Evolutionary conservation across 805 yeast species (phyloP).

Genomic region (Priceomyces carsonii): DNA sequence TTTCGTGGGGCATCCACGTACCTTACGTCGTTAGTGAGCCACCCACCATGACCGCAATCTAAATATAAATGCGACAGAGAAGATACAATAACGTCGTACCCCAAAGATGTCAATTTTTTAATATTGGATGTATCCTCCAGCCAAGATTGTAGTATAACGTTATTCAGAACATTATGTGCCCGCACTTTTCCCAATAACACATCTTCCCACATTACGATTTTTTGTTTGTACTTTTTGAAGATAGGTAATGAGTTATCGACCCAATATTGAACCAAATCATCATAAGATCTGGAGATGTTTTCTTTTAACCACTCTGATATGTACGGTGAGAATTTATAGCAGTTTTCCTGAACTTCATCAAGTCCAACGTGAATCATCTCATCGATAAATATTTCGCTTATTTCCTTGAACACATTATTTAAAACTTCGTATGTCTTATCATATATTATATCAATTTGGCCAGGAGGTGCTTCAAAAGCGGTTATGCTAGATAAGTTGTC

Average conservation of each 20-base stretch:
- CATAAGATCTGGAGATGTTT: conserved; percentile 20
- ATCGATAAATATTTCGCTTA: conserved; percentile 31
- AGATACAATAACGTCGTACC: conserved; percentile 42
- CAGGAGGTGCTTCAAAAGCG: conserved; percentile 43
- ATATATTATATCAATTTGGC: conserved; percentile 38
- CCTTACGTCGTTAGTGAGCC: conserved; percentile 35
- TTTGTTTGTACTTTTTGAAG: conserved; percentile 22
- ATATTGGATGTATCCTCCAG: conserved; percentile 17
- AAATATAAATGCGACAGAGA: conserved; percentile 32
- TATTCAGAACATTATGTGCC: conserved; percentile 28
- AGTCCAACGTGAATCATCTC: conserved; percentile 43
- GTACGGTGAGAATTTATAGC: conserved; percentile 31
- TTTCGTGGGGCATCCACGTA: conserved; percentile 24
- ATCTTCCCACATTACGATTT: conserved; percentile 45
- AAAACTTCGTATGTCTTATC: conserved; percentile 33
- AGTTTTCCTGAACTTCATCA: conserved; percentile 35
- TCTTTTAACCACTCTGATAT: conserved; percentile 29
- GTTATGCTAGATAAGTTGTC: conserved; percentile 18
- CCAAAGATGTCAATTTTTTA: conserved; percentile 28
- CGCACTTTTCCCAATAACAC: conserved; percentile 20
- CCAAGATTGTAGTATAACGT: conserved; percentile 40
- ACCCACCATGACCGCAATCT: conserved; percentile 44
- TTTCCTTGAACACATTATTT: conserved; percentile 31
- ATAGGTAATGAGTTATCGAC: conserved; percentile 35
- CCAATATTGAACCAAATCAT: conserved; percentile 35